Conservation (phyloP, 257 asterid genomes). For the Nicotiana sylvestris region DNA sequence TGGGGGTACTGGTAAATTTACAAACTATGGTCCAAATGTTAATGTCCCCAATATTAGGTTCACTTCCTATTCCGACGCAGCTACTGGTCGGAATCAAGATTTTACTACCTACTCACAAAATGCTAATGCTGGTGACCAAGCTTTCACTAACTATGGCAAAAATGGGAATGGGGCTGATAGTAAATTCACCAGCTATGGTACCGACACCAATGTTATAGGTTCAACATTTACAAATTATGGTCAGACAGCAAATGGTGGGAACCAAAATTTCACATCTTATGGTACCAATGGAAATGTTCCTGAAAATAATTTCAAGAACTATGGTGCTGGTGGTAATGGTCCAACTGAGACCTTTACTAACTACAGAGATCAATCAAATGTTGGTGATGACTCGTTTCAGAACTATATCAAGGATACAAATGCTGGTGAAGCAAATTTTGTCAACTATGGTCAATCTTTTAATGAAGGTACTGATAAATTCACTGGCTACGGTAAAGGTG, state of each 20-base stretch:
- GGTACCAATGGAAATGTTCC: constrained; percentile 56
- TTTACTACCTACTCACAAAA: constrained; percentile 38
- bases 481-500: constrained; percentile 46
- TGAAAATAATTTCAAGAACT: constrained; percentile 47
- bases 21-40: constrained; percentile 26
- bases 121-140: constrained; percentile 61
- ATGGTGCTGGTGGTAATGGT: constrained; percentile 55
- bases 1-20: constrained; percentile 61
- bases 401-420: constrained; percentile 60
- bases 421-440: constrained; percentile 35
- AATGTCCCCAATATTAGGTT: constrained; percentile 54
- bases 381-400: constrained; percentile 68
- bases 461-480: constrained; percentile 80
- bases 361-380: constrained; percentile 72
- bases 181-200: constrained; percentile 58
- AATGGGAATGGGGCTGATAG: constrained; percentile 59
- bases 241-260: constrained; percentile 39
- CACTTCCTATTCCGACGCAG: constrained; percentile 59
- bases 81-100: constrained; percentile 45
- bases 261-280: constrained; percentile 58
- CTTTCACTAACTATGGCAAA: constrained; percentile 64
- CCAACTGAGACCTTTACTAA: constrained; percentile 49
- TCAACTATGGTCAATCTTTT: constrained; percentile 63
- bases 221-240: constrained; percentile 70
- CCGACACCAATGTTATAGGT: constrained; percentile 51